Base-by-base conservation (phyloP, 805 yeast species). In the Sungouiella blattae region DNA sequence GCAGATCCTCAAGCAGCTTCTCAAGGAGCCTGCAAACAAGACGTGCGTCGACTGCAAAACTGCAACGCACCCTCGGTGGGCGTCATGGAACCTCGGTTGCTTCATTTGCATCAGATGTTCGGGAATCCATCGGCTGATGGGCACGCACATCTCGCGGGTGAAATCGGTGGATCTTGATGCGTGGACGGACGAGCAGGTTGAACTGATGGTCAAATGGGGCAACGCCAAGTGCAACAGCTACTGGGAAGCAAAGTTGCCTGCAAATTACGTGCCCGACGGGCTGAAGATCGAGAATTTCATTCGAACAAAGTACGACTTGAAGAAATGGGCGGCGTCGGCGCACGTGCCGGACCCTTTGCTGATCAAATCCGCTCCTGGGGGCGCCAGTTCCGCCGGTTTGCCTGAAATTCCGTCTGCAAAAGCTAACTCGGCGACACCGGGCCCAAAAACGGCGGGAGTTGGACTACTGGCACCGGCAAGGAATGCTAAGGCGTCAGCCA, bases 11-110 rank as follows among this genome's bases (percentile, higher is more conserved):
- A 79, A 79, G 58, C 78, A 82, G 21, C 70, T 93, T 21, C 73
- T 93, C 28, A 79, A 77, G 39, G 96, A 87, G 49, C 79, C 80
- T 1, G 78, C 77, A 24, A 93, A 93, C 67, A 77, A 76, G 52
- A 58, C 66, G 28, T 91, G 98, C 60, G 95, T 89, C 2, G 98
- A 91, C 60, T 91, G 98, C 64, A 91, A 93, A 59, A 73, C 80
- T 0, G 75, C 91, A 11, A 74, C 83, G 23, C 95, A 91, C 60
- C 98, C 98, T 15, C 74, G 98, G 36, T 91, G 98, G 98, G 96
- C 98, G 8, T 82, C 94, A 13, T 91, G 97, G 96, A 88, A 83
- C 49, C 60, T 91, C 35, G 98, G 98, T 16, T 78, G 93, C 37
- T 89, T 93, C 53, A 75, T 91, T 27, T 91, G 98, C 60, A 91